Base-by-base conservation (phyloP, 1,284 basidiomycete species). In the Rhodotorula sp. region DNA sequence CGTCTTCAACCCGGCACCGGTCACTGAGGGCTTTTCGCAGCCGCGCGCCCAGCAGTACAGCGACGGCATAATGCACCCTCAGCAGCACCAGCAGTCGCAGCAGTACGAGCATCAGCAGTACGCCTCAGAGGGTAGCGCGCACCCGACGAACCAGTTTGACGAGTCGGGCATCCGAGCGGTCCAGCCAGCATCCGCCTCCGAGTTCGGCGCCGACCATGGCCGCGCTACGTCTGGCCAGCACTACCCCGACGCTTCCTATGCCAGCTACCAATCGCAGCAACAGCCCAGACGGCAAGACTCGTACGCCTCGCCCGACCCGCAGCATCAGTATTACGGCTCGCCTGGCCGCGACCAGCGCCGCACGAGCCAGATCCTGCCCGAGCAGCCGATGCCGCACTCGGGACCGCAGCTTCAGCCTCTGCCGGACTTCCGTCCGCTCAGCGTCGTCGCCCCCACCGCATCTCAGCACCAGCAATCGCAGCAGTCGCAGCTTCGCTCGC, bases 1-100 rank as follows among this genome's bases (percentile, higher is more conserved):
- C 60, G 74, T 77, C 27, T 79, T 79, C 68, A 78, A 79, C 62
- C 73, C 59, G 27, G 61, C 69, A 9, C 67, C 74, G 23, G 61
- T 66, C 41, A 61, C 46, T 5, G 71, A 73, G 25, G 61, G 61
- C 3, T 60, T 45, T 25, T 61, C 60, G 9, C 55, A 48, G 44
- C 41, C 27, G 5, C 34, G 34, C 34, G 34, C 58, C 19, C 50
- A 72, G 41, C 61, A 62, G 17, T 34, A 66, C 50, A 41, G n/a
- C 21, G 41, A 13, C 55, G 46, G 27, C n/a, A 14, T 25, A 8
- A 44, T 21, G 61, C 50, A 25, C 16, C 17, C 27, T 16, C 25
- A 25, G 53, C 16, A 54, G 8, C 25, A 42, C n/a, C 46, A 45
- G 17, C 16, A 46, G 13, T 27, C 34, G 48, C 46, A 54, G 50